Percentiles rank a stretch among this genome's conserved stretches.
Evolutionary conservation across 2,329 filamentous ascomycete species (phyloP).

Genomic region (Cladophialophora yegresii): DNA sequence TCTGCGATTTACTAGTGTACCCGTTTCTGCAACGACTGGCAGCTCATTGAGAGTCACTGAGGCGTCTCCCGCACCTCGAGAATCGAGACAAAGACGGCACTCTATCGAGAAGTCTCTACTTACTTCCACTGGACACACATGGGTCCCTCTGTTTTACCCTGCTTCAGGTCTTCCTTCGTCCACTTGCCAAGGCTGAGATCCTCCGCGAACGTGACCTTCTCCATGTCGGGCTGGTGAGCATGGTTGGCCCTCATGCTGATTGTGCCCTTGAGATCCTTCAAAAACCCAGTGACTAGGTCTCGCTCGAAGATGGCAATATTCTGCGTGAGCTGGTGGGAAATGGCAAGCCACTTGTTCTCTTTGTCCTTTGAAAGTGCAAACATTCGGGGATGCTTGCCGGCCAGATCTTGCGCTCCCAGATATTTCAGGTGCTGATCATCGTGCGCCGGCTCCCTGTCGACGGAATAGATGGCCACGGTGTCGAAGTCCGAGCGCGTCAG

Average conservation of each 20-base stretch:
- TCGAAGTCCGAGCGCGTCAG: slow-evolving; percentile 10
- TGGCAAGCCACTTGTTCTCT: slow-evolving; percentile 19
- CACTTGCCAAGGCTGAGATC: background rate
- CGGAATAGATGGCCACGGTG: slow-evolving; percentile 14
- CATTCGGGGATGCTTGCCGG: slow-evolving; percentile 18
- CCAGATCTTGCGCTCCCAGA: slow-evolving; percentile 1
- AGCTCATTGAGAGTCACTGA: background rate
- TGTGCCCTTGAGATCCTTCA: slow-evolving; percentile 17
- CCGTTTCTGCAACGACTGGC: background rate
- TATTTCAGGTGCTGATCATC: slow-evolving; percentile 18
- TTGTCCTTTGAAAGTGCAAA: slow-evolving; percentile 20
- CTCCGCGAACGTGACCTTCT: slow-evolving; percentile 12
- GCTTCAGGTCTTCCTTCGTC: slow-evolving; percentile 1
- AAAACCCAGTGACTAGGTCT: slow-evolving; percentile 7
- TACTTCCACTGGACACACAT: slow-evolving; percentile 23
- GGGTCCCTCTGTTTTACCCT: slow-evolving; percentile 10
- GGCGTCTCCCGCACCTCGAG: background rate
- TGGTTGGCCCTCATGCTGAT: slow-evolving; percentile 9
- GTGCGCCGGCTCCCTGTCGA: slow-evolving; percentile 15
- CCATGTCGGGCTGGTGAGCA: slow-evolving; percentile 7
- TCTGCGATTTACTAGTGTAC: background rate
- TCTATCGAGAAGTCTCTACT: background rate
- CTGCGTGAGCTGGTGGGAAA: slow-evolving; percentile 18
- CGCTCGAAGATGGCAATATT: slow-evolving; percentile 22
- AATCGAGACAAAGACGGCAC: background rate